phyloP scores from a whole-genome alignment of 1,284 basidiomycete genomes.

The Anthracocystis setariae region DNA sequence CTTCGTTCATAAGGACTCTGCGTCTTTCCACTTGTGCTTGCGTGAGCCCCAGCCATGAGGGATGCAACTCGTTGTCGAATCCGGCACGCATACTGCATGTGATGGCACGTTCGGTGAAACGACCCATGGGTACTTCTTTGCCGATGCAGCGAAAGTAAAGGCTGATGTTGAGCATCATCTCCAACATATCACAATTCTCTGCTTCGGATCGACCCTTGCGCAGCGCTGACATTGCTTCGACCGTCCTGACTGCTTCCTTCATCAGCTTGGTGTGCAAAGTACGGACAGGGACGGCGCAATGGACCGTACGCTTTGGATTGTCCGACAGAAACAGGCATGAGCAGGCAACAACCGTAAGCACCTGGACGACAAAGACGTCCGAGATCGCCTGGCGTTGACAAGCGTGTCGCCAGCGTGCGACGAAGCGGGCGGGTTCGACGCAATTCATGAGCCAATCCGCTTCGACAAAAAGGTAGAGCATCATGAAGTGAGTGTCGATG shows the following conservation, averaged over 20 bases:
- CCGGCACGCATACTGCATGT: slow-evolving; percentile 12
- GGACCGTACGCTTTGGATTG: slow-evolving; percentile 22
- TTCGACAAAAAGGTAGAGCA: slow-evolving; percentile 28
- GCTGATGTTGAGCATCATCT: slow-evolving; percentile 23
- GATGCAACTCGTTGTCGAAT: slow-evolving; percentile 22
- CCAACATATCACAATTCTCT: slow-evolving; percentile 25
- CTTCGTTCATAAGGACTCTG: slow-evolving; percentile 16
- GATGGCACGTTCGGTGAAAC: slow-evolving; percentile 23
- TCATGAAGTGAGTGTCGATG: slow-evolving; percentile 31
- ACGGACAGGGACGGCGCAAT: slow-evolving; percentile 23
- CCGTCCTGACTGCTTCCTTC: slow-evolving; percentile 22
- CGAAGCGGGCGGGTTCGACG: slow-evolving; percentile 20
- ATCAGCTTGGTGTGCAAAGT: slow-evolving; percentile 26
- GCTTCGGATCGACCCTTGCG: slow-evolving; percentile 16
- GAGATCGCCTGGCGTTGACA: slow-evolving; percentile 28
- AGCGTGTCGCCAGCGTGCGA: slow-evolving; percentile 27
- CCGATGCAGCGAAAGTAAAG: slow-evolving; percentile 35
- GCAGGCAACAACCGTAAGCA: slow-evolving; percentile 16
- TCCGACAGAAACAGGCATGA: slow-evolving; percentile 27
- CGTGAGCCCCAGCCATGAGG: slow-evolving; percentile 22
- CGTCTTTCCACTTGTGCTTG: slow-evolving; percentile 22
- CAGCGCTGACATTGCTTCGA: slow-evolving; percentile 23
- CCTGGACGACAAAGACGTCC: slow-evolving; percentile 23
- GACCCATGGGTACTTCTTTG: slow-evolving; percentile 11
- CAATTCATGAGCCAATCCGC: slow-evolving; percentile 30